These are phyloP conservation scores for Hygrocybe punicea DNA, from an alignment of 768 basidiomycete species.

Conservation along the genomic window DNA sequence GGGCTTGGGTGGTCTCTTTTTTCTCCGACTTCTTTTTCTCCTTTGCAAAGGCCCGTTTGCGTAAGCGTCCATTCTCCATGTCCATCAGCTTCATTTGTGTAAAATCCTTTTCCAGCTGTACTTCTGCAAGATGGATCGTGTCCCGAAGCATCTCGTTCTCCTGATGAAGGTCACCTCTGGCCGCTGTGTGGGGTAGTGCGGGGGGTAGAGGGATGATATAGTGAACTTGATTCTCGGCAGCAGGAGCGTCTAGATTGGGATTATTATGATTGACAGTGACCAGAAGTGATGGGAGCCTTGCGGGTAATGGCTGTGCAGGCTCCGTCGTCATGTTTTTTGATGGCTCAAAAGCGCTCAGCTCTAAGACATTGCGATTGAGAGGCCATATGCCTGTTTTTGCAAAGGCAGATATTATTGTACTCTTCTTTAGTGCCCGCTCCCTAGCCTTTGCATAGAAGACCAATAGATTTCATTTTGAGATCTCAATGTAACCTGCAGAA, in stretches of 20 bases:
- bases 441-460: not conserved
- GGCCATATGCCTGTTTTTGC: slow-evolving; percentile 15
- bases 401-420: slow-evolving; percentile 6
- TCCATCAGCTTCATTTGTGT: slow-evolving; percentile 16
- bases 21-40: slow-evolving; percentile 6
- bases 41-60: slow-evolving; percentile 10
- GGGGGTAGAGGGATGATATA: slow-evolving; percentile 3
- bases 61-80: slow-evolving; percentile 11
- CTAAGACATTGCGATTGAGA: slow-evolving; percentile 11
- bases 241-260: not conserved
- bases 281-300: too few relatives aligned
- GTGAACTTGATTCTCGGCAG: not conserved
- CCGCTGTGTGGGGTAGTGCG: slow-evolving; percentile 5
- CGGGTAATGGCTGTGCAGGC: slow-evolving; percentile 12
- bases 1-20: slow-evolving; percentile 4
- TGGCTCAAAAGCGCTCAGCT: slow-evolving; percentile 1
- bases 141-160: slow-evolving; percentile 12
- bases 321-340: slow-evolving; percentile 13
- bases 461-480: not conserved
- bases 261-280: too few relatives aligned
- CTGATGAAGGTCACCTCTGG: slow-evolving; percentile 1
- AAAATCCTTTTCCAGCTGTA: slow-evolving; percentile 10
- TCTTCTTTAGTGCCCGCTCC: too few relatives aligned
- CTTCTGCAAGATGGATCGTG: slow-evolving; percentile 2
- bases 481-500: not conserved